Evolutionary conservation across 2,329 filamentous ascomycete species (phyloP).

Genomic region (Fusarium brevicatenulatum): DNA sequence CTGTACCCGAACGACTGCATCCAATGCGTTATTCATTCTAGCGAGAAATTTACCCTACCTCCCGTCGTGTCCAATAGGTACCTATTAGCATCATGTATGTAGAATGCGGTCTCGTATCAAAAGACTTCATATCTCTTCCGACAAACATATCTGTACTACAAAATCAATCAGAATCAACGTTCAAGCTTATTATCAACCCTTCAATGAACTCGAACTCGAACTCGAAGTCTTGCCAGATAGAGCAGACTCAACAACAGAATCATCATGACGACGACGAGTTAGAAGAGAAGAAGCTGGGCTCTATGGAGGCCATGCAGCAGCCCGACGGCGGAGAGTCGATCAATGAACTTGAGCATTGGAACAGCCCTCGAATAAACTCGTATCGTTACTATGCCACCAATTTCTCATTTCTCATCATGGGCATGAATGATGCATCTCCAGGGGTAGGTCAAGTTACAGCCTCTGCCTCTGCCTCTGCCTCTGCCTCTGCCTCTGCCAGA

Average conservation of each 20-base stretch:
- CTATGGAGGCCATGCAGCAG: slow-evolving; percentile 7
- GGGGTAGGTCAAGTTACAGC: slow-evolving; percentile 62
- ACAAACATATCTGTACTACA: not conserved
- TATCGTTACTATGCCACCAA: slow-evolving; percentile 68
- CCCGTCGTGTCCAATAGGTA: not conserved
- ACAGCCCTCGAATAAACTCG: slow-evolving; percentile 66
- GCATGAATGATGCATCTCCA: slow-evolving; percentile 74
- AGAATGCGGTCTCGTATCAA: not conserved
- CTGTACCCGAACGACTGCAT: not conserved
- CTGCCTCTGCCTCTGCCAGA: not conserved
- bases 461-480: not conserved
- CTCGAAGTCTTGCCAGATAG: not conserved
- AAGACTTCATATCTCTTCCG: not conserved
- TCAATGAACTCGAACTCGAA: not conserved
- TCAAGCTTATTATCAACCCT: not conserved
- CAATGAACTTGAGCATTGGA: slow-evolving; percentile 65
- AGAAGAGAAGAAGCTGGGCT: slow-evolving; percentile 11
- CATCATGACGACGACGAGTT: slow-evolving; percentile 13
- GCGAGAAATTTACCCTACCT: slow-evolving; percentile 18
- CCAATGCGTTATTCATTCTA: not conserved
- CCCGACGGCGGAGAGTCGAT: slow-evolving; percentile 14
- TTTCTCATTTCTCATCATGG: slow-evolving; percentile 72
- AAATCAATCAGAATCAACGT: not conserved
- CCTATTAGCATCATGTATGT: not conserved
- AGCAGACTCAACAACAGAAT: slow-evolving; percentile 2